A percentile compares a stretch with the other conserved stretches of the same genome.
Evolutionary conservation across 163 green algal genomes (phyloP).

Genomic region (Prototheca wickerhamii): DNA sequence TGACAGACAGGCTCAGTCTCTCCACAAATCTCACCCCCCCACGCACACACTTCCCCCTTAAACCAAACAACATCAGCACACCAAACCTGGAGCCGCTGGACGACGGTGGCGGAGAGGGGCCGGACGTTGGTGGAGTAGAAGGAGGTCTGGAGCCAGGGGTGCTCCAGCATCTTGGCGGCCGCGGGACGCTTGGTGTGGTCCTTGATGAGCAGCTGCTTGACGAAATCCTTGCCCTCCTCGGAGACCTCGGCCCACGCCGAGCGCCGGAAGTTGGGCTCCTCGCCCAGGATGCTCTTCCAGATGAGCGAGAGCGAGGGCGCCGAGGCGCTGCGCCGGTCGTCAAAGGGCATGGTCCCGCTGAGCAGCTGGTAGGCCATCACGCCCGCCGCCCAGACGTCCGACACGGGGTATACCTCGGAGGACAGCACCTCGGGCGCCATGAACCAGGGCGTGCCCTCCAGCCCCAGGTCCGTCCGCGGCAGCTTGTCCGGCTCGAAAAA

Average conservation of each 20-base stretch:
- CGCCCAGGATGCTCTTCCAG: conserved; percentile 70
- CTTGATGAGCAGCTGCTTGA: conserved; percentile 63
- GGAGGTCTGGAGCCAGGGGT: conserved; percentile 67
- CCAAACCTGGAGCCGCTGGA: conserved; percentile 72
- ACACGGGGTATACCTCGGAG: conserved; percentile 56
- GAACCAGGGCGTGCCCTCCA: conserved; percentile 82
- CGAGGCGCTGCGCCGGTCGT: conserved; percentile 61
- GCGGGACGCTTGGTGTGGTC: conserved; percentile 55
- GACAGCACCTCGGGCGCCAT: conserved; percentile 74
- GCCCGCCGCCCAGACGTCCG: conserved; percentile 76
- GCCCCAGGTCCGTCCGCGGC: conserved; percentile 63
- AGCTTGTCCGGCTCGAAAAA: conserved; percentile 51
- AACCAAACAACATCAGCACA: background rate
- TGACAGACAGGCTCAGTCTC: background rate
- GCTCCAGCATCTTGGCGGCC: conserved; percentile 62
- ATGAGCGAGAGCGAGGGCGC: conserved; percentile 57
- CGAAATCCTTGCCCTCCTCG: conserved; percentile 76
- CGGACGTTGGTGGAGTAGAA: conserved; percentile 22
- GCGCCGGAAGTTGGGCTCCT: conserved; percentile 57
- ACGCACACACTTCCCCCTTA: too few relatives aligned
- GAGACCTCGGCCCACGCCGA: conserved; percentile 61
- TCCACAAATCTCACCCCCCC: too few relatives aligned
- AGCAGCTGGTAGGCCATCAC: conserved; percentile 90
- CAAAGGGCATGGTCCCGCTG: conserved; percentile 70
- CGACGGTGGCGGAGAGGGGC: conserved; percentile 58